Evolutionary conservation across 495 filamentous ascomycete genomes (phyloP).

Genomic region (Penicillium herquei): DNA sequence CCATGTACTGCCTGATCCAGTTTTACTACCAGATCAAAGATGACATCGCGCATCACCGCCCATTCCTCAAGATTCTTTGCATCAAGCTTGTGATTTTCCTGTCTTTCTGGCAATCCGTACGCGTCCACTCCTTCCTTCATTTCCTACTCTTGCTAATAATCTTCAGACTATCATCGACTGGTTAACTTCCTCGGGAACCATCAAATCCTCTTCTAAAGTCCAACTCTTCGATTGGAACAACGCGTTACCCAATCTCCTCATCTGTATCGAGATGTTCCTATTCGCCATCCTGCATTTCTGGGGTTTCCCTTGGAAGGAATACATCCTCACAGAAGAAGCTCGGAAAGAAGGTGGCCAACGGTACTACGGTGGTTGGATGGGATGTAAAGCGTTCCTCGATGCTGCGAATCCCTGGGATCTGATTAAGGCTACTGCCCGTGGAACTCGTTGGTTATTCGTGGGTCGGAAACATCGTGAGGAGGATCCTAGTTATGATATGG

Average conservation of each 20-base stretch:
- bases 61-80: constrained; percentile 68
- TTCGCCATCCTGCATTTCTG: constrained; percentile 68
- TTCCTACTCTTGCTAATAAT: not conserved
- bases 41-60: constrained; percentile 56
- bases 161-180: constrained; percentile 53
- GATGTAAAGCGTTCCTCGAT: constrained; percentile 57
- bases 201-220: constrained; percentile 55
- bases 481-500: constrained; percentile 38
- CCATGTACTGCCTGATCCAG: constrained; percentile 89
- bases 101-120: constrained; percentile 69
- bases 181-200: constrained; percentile 48
- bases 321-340: constrained; percentile 18
- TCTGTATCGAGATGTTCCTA: constrained; percentile 73
- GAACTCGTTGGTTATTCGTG: constrained; percentile 69
- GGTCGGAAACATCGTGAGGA: constrained; percentile 51
- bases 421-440: constrained; percentile 67
- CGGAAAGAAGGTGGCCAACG: not conserved
- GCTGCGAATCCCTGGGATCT: constrained; percentile 78
- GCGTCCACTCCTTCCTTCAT: constrained; percentile 1
- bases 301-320: constrained; percentile 64
- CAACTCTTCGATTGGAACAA: constrained; percentile 68
- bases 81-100: constrained; percentile 81
- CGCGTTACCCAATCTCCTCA: constrained; percentile 66
- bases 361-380: constrained; percentile 56
- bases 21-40: constrained; percentile 73